Evolutionary conservation across 805 yeast species (phyloP), one percentile per base, ranked within the genome.

Genomic region (Monosporozyma aerobia): DNA sequence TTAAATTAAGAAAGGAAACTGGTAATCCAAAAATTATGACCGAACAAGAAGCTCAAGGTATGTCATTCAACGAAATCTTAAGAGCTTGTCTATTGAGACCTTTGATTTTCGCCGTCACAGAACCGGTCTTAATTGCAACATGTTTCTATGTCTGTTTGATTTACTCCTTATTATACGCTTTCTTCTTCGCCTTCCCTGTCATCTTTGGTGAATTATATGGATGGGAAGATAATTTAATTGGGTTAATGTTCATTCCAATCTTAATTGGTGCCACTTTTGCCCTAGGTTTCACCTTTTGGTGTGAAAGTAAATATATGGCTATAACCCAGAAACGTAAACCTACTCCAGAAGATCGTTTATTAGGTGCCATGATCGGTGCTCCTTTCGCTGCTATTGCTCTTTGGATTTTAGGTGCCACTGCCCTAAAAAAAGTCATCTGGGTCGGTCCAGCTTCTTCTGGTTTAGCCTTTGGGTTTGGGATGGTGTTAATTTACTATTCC

Each of bases 131-230:
- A 62, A 94, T 82, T 63, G 73, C 88, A 59, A 80, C 90, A 76
- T 88, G 95, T 69, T 79, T 80, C 60, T 90, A 88, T 69, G 92
- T 90, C 55, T 90, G 95, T 57, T 76, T 90, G 66, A 88, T 90
- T 68, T 90, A 90, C 73, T 84, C 96, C n/a, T 75, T 90, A 65
- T 75, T 90, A 50, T 90, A 90, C 64, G 96, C 96, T 11, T 90
- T 90, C 75, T 90, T 90, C 81, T 90, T 89, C 72, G 97, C 97
- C 0, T 90, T 86, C 71, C 97, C 97, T 4, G 95, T 85, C 51
- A 87, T 90, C 50, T 90, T 90, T 68, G 78, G 76, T 52, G 85
- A 82, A 52, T 75, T 89, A 51, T 87, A 90, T 63, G 88, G 82
- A 48, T 89, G 75, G 69, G 76, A 83, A 58, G 95, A 88, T 68